Evolutionary conservation across 345 rosid species (phyloP).

Genomic region (Salix suchowensis): DNA sequence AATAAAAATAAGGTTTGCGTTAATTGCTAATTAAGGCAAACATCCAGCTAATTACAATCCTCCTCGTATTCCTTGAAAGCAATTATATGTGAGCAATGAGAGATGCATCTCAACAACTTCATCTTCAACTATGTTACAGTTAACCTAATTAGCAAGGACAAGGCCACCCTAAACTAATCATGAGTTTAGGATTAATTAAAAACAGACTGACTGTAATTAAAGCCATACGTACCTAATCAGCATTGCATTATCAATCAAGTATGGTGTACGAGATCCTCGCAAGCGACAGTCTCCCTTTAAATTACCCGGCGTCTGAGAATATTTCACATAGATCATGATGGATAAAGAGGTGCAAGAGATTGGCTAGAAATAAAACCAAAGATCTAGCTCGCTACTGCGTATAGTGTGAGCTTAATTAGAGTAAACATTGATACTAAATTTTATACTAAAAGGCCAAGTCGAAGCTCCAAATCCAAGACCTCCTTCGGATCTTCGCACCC

Average conservation of each 20-base stretch:
- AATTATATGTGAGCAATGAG: slow-evolving; percentile 9
- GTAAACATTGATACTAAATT: not conserved
- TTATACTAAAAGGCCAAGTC: slow-evolving; percentile 44
- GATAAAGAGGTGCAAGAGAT: not conserved
- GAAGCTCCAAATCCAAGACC: slow-evolving; percentile 64
- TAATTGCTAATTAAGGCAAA: slow-evolving; percentile 1
- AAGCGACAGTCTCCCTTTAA: not conserved
- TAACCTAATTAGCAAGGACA: slow-evolving; percentile 30
- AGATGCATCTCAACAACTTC: slow-evolving; percentile 22
- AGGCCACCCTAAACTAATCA: slow-evolving; percentile 17
- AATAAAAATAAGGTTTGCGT: not conserved
- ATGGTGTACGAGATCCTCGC: not conserved
- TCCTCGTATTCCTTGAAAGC: slow-evolving; percentile 3
- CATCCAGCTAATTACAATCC: not conserved
- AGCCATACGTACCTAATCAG: slow-evolving; percentile 3
- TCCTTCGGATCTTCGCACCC: slow-evolving; percentile 39
- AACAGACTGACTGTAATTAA: not conserved
- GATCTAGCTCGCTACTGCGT: not conserved
- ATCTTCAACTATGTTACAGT: slow-evolving; percentile 29
- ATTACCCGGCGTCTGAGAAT: not conserved
- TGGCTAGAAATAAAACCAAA: not conserved
- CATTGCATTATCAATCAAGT: not conserved
- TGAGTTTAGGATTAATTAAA: not conserved
- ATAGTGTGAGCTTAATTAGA: not conserved
- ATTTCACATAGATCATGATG: not conserved